These are phyloP conservation scores for Cytospora paraplurivora DNA, from an alignment of 2,329 filamentous ascomycete genomes.

Conservation along the genomic window DNA sequence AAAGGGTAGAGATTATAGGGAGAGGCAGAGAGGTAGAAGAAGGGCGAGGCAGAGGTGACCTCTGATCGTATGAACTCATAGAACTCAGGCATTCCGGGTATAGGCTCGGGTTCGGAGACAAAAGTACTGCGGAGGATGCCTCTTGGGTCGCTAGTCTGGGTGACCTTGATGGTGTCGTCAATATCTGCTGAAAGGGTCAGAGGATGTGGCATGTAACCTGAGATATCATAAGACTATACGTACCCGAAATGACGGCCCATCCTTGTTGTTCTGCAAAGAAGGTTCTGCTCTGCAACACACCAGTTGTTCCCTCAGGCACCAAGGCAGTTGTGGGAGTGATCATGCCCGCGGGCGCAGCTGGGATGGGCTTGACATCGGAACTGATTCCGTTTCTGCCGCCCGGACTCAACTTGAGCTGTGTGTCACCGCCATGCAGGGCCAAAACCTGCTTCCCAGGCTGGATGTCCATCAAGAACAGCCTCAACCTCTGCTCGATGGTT, in stretches of 20 bases:
- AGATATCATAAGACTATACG: constrained; percentile 21
- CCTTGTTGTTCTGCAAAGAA: constrained; percentile 75
- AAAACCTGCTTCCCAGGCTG: constrained; percentile 69
- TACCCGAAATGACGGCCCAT: constrained; percentile 80
- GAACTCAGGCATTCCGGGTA: constrained; percentile 81
- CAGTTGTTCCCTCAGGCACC: constrained; percentile 54
- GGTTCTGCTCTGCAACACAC: constrained; percentile 66
- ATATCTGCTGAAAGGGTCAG: constrained; percentile 59
- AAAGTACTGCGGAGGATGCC: constrained; percentile 87
- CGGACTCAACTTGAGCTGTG: constrained; percentile 62
- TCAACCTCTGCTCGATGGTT: constrained; percentile 66
- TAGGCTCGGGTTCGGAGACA: constrained; percentile 69
- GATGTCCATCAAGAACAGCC: constrained; percentile 78
- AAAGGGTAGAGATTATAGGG: constrained; percentile 95
- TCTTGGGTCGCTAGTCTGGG: constrained; percentile 75
- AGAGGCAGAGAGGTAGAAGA: constrained; percentile 92
- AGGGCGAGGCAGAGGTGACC: constrained; percentile 64
- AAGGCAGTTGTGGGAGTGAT: constrained; percentile 50
- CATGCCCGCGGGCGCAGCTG: constrained; percentile 48
- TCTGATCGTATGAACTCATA: constrained; percentile 66
- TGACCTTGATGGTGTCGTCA: constrained; percentile 95
- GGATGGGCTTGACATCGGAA: constrained; percentile 60
- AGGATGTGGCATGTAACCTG: too few species aligned
- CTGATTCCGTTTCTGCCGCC: constrained; percentile 73
- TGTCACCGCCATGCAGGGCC: constrained; percentile 56